Evolutionary conservation across 2,329 filamentous ascomycete species (phyloP).

Genomic region (Fusarium tjaetaba): DNA sequence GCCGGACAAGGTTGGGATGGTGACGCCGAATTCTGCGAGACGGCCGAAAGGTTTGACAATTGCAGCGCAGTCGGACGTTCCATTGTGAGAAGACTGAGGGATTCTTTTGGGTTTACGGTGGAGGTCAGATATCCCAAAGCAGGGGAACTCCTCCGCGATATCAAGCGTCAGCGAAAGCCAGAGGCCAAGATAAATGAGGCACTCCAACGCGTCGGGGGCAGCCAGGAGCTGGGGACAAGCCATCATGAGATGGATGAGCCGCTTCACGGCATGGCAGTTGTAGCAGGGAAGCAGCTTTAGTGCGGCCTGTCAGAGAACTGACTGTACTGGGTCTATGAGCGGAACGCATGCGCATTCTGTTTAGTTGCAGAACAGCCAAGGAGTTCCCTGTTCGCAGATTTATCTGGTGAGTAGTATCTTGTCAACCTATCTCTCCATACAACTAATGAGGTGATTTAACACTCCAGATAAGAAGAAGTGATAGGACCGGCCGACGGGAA

Average conservation of each 20-base stretch:
- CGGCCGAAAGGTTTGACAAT: neutral
- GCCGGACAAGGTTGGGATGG: neutral
- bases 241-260: neutral
- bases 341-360: neutral
- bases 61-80: neutral
- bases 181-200: neutral
- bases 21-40: neutral
- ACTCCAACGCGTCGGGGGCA: neutral
- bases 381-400: too few species aligned
- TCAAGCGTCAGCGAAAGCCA: neutral
- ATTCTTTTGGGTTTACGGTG: neutral
- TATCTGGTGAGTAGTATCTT: too few species aligned
- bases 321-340: neutral
- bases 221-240: neutral
- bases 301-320: neutral
- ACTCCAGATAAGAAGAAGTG: too few species aligned
- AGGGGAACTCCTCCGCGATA: neutral
- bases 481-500: too few species aligned
- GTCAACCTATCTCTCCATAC: too few species aligned
- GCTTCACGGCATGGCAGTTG: neutral
- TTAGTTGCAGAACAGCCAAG: too few species aligned
- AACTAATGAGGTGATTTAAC: too few species aligned
- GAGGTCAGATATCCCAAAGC: neutral
- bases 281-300: neutral
- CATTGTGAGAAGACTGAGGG: neutral